Percentiles rank a stretch among this genome's conserved stretches.
phyloP scores from a whole-genome alignment of 169 alveolate species.

The Plasmodium yoelii region DNA sequence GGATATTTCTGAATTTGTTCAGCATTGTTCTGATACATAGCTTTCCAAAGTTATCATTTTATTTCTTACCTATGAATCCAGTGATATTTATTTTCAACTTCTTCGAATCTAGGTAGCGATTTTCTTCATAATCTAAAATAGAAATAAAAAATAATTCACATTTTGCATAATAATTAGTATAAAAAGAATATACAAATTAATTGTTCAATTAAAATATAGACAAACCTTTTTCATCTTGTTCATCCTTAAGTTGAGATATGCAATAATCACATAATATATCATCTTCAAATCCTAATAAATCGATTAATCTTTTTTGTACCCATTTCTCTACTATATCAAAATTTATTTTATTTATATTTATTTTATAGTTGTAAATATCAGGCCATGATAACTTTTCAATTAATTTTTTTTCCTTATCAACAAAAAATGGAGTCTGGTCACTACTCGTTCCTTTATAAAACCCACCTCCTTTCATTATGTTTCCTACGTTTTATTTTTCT shows the following conservation, averaged over 20 bases:
- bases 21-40: background rate
- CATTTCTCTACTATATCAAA: constrained; percentile 83
- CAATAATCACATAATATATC: constrained; percentile 85
- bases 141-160: background rate
- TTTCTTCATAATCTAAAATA: constrained; percentile 27
- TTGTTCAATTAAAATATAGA: too few species aligned
- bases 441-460: constrained; percentile 78
- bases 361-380: constrained; percentile 77
- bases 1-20: background rate
- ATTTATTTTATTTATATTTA: constrained; percentile 81
- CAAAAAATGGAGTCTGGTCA: constrained; percentile 82
- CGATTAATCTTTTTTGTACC: constrained; percentile 83
- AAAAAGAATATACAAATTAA: background rate
- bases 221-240: constrained; percentile 80
- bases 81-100: constrained; percentile 56
- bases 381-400: constrained; percentile 86
- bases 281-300: constrained; percentile 87
- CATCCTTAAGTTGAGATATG: constrained; percentile 81
- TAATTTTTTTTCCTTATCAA: constrained; percentile 84
- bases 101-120: constrained; percentile 26
- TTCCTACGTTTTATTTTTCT: background rate
- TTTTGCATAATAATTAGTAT: background rate
- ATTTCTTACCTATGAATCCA: constrained; percentile 41
- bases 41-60: background rate
- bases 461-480: constrained; percentile 39